Evolutionary conservation across 139 green algal genomes (phyloP).

Genomic region (Zygnema circumcarinatum): DNA sequence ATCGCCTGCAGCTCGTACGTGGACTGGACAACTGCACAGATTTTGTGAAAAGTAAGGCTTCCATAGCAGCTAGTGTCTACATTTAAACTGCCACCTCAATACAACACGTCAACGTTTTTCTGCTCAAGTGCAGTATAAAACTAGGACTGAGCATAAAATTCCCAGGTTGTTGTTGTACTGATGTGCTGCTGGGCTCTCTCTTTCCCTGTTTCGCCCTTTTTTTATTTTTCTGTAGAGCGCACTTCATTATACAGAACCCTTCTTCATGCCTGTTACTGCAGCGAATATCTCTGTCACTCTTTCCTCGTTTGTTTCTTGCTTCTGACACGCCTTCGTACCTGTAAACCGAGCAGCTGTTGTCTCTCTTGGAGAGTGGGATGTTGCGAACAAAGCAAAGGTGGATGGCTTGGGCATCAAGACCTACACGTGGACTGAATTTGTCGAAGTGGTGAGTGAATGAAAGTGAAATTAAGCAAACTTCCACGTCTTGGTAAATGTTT

Average conservation of each 20-base stretch:
- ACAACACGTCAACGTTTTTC: no score
- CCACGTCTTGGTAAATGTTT: neutral
- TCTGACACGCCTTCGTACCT: conserved; percentile 3
- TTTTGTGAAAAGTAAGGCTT: conserved; percentile 37
- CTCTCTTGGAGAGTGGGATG: conserved; percentile 36
- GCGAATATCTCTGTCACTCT: conserved; percentile 13
- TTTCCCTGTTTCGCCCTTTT: no score
- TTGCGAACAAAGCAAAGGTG: conserved; percentile 14
- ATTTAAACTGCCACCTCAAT: no score
- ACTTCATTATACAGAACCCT: no score
- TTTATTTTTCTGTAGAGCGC: no score
- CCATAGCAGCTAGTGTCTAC: no score
- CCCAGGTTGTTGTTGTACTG: no score
- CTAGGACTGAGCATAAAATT: no score
- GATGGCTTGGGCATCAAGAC: conserved; percentile 15
- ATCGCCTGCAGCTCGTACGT: conserved; percentile 8
- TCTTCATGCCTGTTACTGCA: neutral
- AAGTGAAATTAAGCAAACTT: no score
- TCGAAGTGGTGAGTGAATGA: conserved; percentile 45
- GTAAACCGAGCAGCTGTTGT: conserved; percentile 43
- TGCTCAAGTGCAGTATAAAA: no score
- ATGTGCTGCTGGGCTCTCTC: conserved; percentile 10
- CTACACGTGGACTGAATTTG: conserved; percentile 38
- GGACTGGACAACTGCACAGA: conserved; percentile 36
- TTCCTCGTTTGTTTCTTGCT: conserved; percentile 2